Percentiles rank a stretch among this genome's conserved stretches.
These are phyloP conservation scores for Rhizophagus clarus DNA, from an alignment of 192 early-diverging fungal species.

Conservation along the genomic window DNA sequence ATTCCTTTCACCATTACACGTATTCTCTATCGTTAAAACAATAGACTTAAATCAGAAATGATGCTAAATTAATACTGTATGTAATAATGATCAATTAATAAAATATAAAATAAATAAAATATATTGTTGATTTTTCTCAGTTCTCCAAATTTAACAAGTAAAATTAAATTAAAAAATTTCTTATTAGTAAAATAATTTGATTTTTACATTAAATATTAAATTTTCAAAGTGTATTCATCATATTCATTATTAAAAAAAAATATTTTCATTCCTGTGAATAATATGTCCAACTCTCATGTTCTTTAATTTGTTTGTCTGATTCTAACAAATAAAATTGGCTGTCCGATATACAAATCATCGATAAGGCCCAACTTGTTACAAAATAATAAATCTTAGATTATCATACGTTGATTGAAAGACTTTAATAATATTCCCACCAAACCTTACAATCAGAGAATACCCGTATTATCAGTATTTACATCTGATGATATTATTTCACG, in stretches of 20 bases:
- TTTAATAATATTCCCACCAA: background rate
- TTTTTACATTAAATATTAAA: too few relatives aligned
- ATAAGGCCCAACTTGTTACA: conserved; percentile 79
- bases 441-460: conserved; percentile 78
- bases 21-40: too few relatives aligned
- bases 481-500: too few relatives aligned
- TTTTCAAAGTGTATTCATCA: background rate
- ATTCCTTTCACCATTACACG: too few relatives aligned
- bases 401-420: background rate
- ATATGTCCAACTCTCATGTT: conserved; percentile 82
- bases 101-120: background rate
- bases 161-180: too few relatives aligned
- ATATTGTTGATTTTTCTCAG: too few relatives aligned
- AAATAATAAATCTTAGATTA: background rate
- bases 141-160: too few relatives aligned
- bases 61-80: too few relatives aligned
- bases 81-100: too few relatives aligned
- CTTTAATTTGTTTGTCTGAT: conserved; percentile 95
- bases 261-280: conserved; percentile 55
- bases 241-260: background rate
- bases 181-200: too few relatives aligned
- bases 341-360: conserved; percentile 93
- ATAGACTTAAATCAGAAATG: too few relatives aligned
- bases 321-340: conserved; percentile 95
- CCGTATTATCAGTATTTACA: too few relatives aligned